Evolutionary conservation across 1,139 yeast genomes (phyloP).

Genomic region (Saccharomyces pastorianus): DNA sequence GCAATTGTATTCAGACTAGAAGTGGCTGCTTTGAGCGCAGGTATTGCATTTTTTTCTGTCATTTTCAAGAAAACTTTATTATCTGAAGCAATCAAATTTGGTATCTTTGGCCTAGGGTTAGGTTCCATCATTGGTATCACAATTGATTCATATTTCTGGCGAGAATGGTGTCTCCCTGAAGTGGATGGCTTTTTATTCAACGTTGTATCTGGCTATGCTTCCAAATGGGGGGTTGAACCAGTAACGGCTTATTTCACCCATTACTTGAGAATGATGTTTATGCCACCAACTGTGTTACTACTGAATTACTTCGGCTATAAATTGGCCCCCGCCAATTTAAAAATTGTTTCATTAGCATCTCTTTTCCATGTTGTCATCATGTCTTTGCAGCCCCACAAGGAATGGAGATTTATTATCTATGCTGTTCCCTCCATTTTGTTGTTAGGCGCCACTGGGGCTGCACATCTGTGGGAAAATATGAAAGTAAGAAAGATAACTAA

Average conservation of each 20-base stretch:
- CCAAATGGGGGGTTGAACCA: constrained; percentile 83
- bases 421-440: constrained; percentile 60
- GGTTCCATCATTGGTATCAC: constrained; percentile 45
- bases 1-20: constrained; percentile 71
- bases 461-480: constrained; percentile 37
- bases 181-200: constrained; percentile 66
- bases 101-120: constrained; percentile 44
- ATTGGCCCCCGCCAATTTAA: constrained; percentile 34
- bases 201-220: constrained; percentile 61
- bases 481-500: constrained; percentile 29
- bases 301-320: constrained; percentile 34
- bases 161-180: constrained; percentile 53
- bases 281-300: constrained; percentile 54
- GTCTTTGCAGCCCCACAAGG: constrained; percentile 87
- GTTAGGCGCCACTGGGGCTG: constrained; percentile 57
- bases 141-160: constrained; percentile 80
- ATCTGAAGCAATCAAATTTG: constrained; percentile 33
- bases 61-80: constrained; percentile 42
- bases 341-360: constrained; percentile 40
- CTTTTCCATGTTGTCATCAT: constrained; percentile 48
- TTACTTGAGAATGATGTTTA: constrained; percentile 46
- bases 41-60: constrained; percentile 38
- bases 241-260: constrained; percentile 54
- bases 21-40: constrained; percentile 50
- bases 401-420: constrained; percentile 85